A percentile compares a stretch with the other conserved stretches of the same genome.
Conservation (phyloP, 768 basidiomycete genomes). For the Leccinum fibrillosum region DNA sequence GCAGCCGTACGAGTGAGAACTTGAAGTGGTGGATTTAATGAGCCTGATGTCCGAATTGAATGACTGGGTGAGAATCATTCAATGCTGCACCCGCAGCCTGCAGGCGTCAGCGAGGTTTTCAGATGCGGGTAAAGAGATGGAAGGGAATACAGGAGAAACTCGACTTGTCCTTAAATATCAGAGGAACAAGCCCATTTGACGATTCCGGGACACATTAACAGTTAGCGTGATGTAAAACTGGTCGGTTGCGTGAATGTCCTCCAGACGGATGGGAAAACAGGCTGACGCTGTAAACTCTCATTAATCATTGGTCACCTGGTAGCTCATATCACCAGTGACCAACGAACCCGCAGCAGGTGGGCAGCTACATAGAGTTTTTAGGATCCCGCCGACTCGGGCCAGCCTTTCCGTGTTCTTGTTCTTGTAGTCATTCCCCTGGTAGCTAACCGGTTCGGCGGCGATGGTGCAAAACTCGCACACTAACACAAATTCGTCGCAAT, state of each 20-base stretch:
- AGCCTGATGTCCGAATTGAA: conserved; percentile 20
- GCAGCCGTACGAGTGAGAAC: conserved; percentile 20
- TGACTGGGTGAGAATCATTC: conserved; percentile 27
- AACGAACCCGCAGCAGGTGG: conserved; percentile 14
- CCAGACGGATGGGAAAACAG: conserved; percentile 24
- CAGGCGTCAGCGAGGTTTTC: conserved; percentile 12
- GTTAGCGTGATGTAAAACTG: conserved; percentile 33
- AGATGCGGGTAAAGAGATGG: background rate
- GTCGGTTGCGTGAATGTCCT: conserved; percentile 26
- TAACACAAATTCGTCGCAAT: conserved; percentile 3
- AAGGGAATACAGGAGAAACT: conserved; percentile 7
- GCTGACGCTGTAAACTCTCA: conserved; percentile 9
- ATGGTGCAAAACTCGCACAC: conserved; percentile 1
- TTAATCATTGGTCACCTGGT: conserved; percentile 7
- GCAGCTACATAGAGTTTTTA: conserved; percentile 26
- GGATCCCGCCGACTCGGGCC: conserved; percentile 14
- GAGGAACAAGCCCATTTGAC: conserved; percentile 15
- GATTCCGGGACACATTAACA: conserved; percentile 25
- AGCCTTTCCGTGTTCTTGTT: background rate
- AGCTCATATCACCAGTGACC: conserved; percentile 16
- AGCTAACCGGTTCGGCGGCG: background rate
- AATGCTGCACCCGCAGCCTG: conserved; percentile 18
- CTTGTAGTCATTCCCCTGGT: background rate
- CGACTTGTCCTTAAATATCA: conserved; percentile 31
- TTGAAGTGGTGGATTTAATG: conserved; percentile 28